These are phyloP conservation scores for grape (Vitis vinifera) DNA, from an alignment of 164 flowering plant genomes.

Conservation along the genomic window DNA sequence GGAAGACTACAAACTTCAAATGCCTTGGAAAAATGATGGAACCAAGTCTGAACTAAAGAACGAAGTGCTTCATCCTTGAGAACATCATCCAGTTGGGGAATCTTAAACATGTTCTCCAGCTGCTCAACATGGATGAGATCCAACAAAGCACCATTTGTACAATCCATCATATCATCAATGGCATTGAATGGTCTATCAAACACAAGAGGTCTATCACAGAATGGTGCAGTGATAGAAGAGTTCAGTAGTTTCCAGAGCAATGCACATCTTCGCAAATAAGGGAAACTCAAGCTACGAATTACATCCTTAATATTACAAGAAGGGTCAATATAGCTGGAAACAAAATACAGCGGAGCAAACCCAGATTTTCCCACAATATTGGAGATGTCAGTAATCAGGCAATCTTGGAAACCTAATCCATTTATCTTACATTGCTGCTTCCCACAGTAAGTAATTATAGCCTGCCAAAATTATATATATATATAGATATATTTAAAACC, in stretches of 20 bases:
- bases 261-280: slow-evolving; percentile 85
- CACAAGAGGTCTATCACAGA: slow-evolving; percentile 34
- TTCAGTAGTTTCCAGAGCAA: slow-evolving; percentile 71
- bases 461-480: slow-evolving; percentile 41
- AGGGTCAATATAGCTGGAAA: slow-evolving; percentile 52
- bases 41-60: slow-evolving; percentile 54
- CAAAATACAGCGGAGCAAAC: slow-evolving; percentile 47
- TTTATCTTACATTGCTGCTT: slow-evolving; percentile 21
- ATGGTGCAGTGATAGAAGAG: slow-evolving; percentile 46
- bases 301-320: slow-evolving; percentile 44
- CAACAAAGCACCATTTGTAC: slow-evolving; percentile 6
- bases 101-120: slow-evolving; percentile 64
- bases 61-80: slow-evolving; percentile 48
- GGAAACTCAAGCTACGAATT: slow-evolving; percentile 62
- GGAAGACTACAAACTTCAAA: slow-evolving; percentile 27
- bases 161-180: slow-evolving; percentile 27
- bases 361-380: slow-evolving; percentile 41
- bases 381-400: slow-evolving; percentile 50
- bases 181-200: slow-evolving; percentile 29
- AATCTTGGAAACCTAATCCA: slow-evolving; percentile 35
- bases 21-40: slow-evolving; percentile 51
- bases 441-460: slow-evolving; percentile 42
- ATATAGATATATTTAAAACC: neutral
- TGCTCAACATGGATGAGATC: slow-evolving; percentile 52
- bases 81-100: slow-evolving; percentile 61